phyloP scores from a whole-genome alignment of 148 eudicot genomes.

The Heliamphora exappendiculata region DNA sequence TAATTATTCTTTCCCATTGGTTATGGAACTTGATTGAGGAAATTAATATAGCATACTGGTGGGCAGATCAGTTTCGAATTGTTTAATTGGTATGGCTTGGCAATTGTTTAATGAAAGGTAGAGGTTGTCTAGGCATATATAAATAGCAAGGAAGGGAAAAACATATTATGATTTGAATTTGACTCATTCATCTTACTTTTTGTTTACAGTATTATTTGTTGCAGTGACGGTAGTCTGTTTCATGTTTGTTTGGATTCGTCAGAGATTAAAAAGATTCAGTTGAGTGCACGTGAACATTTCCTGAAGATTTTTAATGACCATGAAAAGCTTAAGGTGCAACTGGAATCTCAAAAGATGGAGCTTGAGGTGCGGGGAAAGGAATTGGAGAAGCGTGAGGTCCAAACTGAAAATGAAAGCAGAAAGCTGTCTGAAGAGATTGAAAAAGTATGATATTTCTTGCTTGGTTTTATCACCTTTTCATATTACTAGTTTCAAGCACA shows the following conservation, averaged over 20 bases:
- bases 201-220: not conserved
- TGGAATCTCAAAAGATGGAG: slow-evolving; percentile 58
- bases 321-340: slow-evolving; percentile 63
- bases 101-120: not conserved
- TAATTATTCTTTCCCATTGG: not conserved
- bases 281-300: slow-evolving; percentile 73
- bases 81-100: not conserved
- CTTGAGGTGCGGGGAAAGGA: slow-evolving; percentile 71
- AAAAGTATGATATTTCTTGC: slow-evolving; percentile 33
- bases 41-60: slow-evolving; percentile 6
- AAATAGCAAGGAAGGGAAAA: not conserved
- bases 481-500: too few species aligned
- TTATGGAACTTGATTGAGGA: not conserved
- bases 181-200: not conserved
- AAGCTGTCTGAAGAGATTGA: slow-evolving; percentile 76
- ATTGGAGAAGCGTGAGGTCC: slow-evolving; percentile 80
- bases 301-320: slow-evolving; percentile 80
- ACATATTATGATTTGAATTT: not conserved
- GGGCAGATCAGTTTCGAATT: not conserved
- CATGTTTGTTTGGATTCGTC: slow-evolving; percentile 19
- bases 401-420: slow-evolving; percentile 69
- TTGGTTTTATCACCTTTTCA: not conserved
- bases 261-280: slow-evolving; percentile 80
- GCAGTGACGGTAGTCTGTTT: slow-evolving; percentile 2
- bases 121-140: not conserved